phyloP scores from a whole-genome alignment of 768 basidiomycete species.

The Tulasnella sp. region DNA sequence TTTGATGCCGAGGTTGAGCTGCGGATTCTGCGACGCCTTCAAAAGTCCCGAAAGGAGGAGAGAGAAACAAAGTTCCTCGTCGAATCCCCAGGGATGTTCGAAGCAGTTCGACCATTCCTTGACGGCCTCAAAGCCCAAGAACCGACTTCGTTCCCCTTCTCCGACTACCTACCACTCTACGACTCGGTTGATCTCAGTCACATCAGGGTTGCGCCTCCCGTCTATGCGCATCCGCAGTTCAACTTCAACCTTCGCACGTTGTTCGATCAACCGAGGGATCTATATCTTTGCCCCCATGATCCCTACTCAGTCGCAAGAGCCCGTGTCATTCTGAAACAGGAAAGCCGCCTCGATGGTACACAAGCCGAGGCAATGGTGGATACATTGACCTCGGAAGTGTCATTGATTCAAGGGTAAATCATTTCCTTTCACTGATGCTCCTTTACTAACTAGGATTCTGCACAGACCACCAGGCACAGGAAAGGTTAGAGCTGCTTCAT shows the following conservation, averaged over 20 bases:
- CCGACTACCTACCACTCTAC: slow-evolving; percentile 56
- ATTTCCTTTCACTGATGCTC: not conserved
- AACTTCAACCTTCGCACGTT: slow-evolving; percentile 58
- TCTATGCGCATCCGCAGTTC: slow-evolving; percentile 63
- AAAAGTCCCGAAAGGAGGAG: not conserved
- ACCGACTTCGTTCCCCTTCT: slow-evolving; percentile 62
- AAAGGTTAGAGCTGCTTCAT: slow-evolving; percentile 52
- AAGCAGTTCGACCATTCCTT: slow-evolving; percentile 68
- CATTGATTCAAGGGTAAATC: slow-evolving; percentile 71
- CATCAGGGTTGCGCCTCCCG: slow-evolving; percentile 54
- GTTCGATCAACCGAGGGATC: slow-evolving; percentile 50
- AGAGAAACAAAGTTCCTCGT: slow-evolving; percentile 48
- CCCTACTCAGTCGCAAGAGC: slow-evolving; percentile 53
- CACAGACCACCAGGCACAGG: slow-evolving; percentile 80
- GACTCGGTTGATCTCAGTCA: slow-evolving; percentile 32
- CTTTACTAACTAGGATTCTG: slow-evolving; percentile 42
- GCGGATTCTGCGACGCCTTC: slow-evolving; percentile 40
- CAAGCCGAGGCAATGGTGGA: slow-evolving; percentile 73
- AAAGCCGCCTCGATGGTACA: slow-evolving; percentile 65
- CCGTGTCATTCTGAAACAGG: slow-evolving; percentile 49
- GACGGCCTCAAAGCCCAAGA: slow-evolving; percentile 58
- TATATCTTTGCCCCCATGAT: slow-evolving; percentile 49
- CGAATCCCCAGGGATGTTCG: slow-evolving; percentile 68
- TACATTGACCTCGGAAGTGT: slow-evolving; percentile 60
- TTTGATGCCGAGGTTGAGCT: slow-evolving; percentile 65